Evolutionary conservation across 768 basidiomycete genomes (phyloP).

Genomic region (Nidularia sp.): DNA sequence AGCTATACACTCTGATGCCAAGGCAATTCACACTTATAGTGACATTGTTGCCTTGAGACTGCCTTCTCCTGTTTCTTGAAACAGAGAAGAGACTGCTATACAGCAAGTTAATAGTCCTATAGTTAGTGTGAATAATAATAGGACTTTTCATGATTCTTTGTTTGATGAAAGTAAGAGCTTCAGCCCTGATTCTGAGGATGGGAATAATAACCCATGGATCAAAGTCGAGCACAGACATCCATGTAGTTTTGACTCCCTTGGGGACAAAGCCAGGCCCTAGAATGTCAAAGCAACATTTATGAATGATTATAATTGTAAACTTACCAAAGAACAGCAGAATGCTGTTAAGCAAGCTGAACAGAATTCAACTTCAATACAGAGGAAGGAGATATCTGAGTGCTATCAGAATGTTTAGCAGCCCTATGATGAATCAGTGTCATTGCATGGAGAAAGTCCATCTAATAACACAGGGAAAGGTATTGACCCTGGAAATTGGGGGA

Average conservation of each 20-base stretch:
- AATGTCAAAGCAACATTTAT: neutral
- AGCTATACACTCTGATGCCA: neutral
- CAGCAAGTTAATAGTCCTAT: neutral
- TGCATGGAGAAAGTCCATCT: constrained; percentile 4
- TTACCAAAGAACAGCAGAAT: neutral
- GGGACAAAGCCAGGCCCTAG: neutral
- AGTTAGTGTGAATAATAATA: neutral
- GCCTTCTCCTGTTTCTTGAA: neutral
- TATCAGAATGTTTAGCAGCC: neutral
- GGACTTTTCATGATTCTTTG: neutral
- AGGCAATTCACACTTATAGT: neutral
- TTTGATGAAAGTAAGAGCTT: neutral
- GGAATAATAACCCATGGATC: neutral
- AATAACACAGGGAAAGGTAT: constrained; percentile 14
- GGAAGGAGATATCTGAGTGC: neutral
- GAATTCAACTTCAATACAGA: neutral
- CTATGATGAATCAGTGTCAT: neutral
- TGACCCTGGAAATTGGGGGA: constrained; percentile 19
- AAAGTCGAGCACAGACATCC: neutral
- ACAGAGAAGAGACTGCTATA: neutral
- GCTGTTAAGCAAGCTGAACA: neutral
- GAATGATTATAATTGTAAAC: neutral
- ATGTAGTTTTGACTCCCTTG: neutral
- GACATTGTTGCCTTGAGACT: neutral
- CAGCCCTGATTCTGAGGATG: too few relatives aligned